Base-by-base conservation (phyloP, 768 basidiomycete genomes). In the Boletus subcaerulescens region DNA sequence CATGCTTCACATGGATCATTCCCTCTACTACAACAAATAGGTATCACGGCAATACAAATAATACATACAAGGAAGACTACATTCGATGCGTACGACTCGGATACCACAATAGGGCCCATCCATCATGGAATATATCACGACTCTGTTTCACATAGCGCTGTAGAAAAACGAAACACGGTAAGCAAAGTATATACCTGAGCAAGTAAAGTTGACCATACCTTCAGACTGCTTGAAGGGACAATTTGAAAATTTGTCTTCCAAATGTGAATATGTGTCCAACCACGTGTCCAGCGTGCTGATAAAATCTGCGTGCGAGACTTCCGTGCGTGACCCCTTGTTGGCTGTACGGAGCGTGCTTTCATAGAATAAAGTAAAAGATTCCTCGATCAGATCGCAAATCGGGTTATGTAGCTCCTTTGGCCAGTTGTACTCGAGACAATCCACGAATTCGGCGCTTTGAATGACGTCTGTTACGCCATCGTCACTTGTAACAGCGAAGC, bases 201-300 rank as follows among this genome's bases (percentile, higher is more conserved):
- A 6, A 8, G 12, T 15, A 12, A 18, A 22, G 8, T 18, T 7
- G 17, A 50, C 53, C 5, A n/a, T 18, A 40, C 50, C 22, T 26
- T 42, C 26, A 26, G 26, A 5, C 7, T 39, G 38, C 15, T 36
- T 17, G n/a, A 54, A 53, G 9, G 50, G 55, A 11, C 45, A 56
- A 9, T 43, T 53, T 4, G 46, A 56, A 31, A 36, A 56, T 20
- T 18, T 5, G 39, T 45, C 43, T 52, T 56, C 50, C 7, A 50
- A 35, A 20, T 32, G 2, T 10, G 44, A 18, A 8, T 56, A 31
- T 20, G 0, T 4, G 3, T 31, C 18, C 20, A 48, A 29, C 56
- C 52, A 57, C 14, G 22, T 9, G 11, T 54, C 56, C 22, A 48
- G 18, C 1, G 4, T 32, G 3, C 0, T 2, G 22, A 57, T 20